Percentiles rank a stretch among this genome's conserved stretches.
These are phyloP conservation scores for Globisporangium polare DNA, from an alignment of 352 stramenopile species.

Conservation along the genomic window DNA sequence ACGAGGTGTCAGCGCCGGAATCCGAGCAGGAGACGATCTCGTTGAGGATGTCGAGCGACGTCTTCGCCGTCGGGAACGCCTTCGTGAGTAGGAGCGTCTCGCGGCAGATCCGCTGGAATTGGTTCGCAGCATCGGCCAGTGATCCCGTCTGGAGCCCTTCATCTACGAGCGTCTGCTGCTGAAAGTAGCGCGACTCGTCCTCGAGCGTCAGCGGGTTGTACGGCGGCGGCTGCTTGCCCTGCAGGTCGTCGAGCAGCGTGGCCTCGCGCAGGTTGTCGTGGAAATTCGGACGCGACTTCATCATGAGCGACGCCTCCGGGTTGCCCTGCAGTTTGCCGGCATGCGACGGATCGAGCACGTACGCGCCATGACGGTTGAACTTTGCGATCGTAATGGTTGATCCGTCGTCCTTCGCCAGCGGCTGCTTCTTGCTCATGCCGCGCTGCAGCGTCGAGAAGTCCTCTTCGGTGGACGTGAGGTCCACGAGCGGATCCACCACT, in stretches of 20 bases:
- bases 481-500: slow-evolving; percentile 72
- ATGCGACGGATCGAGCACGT: slow-evolving; percentile 74
- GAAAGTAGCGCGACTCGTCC: slow-evolving; percentile 82
- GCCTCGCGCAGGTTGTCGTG: slow-evolving; percentile 62
- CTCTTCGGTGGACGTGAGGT: slow-evolving; percentile 69
- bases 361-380: slow-evolving; percentile 82
- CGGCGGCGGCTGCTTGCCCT: slow-evolving; percentile 37
- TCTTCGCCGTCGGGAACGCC: slow-evolving; percentile 50
- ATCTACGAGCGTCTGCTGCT: slow-evolving; percentile 35
- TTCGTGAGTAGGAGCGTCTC: slow-evolving; percentile 44
- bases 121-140: slow-evolving; percentile 26
- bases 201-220: slow-evolving; percentile 80
- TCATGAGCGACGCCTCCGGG: slow-evolving; percentile 20
- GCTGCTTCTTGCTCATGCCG: slow-evolving; percentile 17
- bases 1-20: slow-evolving; percentile 38
- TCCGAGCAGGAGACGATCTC: slow-evolving; percentile 70
- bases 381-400: slow-evolving; percentile 78
- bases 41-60: slow-evolving; percentile 47
- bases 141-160: not conserved
- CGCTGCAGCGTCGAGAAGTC: slow-evolving; percentile 44
- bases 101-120: slow-evolving; percentile 42
- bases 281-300: slow-evolving; percentile 30
- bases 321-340: slow-evolving; percentile 44
- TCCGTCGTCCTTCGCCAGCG: slow-evolving; percentile 40
- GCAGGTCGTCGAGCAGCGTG: slow-evolving; percentile 69